A percentile compares a stretch with the other conserved stretches of the same genome.
These are phyloP conservation scores for Candida jianshihensis DNA, from an alignment of 805 yeast species.

Conservation along the genomic window DNA sequence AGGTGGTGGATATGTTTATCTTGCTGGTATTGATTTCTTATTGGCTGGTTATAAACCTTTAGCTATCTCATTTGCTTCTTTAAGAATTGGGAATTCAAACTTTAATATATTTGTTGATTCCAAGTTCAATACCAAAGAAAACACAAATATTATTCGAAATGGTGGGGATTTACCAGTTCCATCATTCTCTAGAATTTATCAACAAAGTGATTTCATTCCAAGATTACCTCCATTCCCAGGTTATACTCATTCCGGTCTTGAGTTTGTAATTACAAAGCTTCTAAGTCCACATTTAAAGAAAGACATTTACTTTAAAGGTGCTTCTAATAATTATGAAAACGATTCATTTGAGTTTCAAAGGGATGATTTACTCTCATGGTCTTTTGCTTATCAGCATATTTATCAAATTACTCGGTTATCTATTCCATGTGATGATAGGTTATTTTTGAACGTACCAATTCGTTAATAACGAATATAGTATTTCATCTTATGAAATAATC, in stretches of 20 bases:
- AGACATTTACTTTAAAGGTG: conserved; percentile 13
- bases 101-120: conserved; percentile 47
- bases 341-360: conserved; percentile 4
- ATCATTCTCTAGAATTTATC: conserved; percentile 45
- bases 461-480: too few relatives aligned
- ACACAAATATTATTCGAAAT: conserved; percentile 20
- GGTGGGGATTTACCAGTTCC: conserved; percentile 25
- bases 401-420: neutral
- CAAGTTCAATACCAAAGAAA: conserved; percentile 33
- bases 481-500: conserved; percentile 31
- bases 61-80: conserved; percentile 56
- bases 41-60: conserved; percentile 46
- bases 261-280: conserved; percentile 27
- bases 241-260: conserved; percentile 28
- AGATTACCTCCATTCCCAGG: conserved; percentile 44
- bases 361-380: conserved; percentile 16
- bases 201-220: conserved; percentile 54
- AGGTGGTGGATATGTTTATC: conserved; percentile 63
- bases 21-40: conserved; percentile 57
- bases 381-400: conserved; percentile 10
- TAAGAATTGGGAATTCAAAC: conserved; percentile 51
- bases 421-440: neutral
- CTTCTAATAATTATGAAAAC: conserved; percentile 10
- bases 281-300: conserved; percentile 27
- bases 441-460: too few relatives aligned